Conservation (phyloP, 2,329 filamentous ascomycete genomes). For the Colletotrichum tropicale region DNA sequence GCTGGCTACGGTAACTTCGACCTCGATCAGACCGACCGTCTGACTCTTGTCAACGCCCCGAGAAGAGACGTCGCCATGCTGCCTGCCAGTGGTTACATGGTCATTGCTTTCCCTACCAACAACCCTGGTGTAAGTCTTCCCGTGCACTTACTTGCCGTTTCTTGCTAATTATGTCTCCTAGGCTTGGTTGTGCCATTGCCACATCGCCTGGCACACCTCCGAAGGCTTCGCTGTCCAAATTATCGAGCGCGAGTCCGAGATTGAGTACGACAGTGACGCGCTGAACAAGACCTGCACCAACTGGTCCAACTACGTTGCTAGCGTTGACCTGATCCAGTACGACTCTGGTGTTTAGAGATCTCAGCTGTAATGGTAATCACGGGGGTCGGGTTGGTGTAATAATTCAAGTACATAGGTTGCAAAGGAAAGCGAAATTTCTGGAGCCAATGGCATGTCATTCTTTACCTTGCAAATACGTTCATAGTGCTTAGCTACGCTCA, state of each 20-base stretch:
- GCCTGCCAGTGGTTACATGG: constrained; percentile 45
- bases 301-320: constrained; percentile 9
- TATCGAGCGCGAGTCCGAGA: constrained; percentile 23
- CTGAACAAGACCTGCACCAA: constrained; percentile 16
- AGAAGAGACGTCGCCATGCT: constrained; percentile 58
- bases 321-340: background rate
- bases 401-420: background rate
- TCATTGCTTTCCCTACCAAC: constrained; percentile 53
- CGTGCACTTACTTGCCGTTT: background rate
- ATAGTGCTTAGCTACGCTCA: background rate
- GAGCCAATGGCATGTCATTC: background rate
- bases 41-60: constrained; percentile 45
- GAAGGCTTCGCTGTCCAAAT: constrained; percentile 28
- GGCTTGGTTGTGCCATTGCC: constrained; percentile 54
- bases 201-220: constrained; percentile 49
- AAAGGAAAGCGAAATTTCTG: background rate
- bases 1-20: constrained; percentile 20
- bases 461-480: background rate
- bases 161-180: background rate
- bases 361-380: background rate
- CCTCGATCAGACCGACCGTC: background rate
- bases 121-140: constrained; percentile 46
- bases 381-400: background rate
- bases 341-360: background rate
- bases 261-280: constrained; percentile 14